These are phyloP conservation scores for Eimeria maxima DNA, from an alignment of 169 alveolate genomes.

Conservation along the genomic window DNA sequence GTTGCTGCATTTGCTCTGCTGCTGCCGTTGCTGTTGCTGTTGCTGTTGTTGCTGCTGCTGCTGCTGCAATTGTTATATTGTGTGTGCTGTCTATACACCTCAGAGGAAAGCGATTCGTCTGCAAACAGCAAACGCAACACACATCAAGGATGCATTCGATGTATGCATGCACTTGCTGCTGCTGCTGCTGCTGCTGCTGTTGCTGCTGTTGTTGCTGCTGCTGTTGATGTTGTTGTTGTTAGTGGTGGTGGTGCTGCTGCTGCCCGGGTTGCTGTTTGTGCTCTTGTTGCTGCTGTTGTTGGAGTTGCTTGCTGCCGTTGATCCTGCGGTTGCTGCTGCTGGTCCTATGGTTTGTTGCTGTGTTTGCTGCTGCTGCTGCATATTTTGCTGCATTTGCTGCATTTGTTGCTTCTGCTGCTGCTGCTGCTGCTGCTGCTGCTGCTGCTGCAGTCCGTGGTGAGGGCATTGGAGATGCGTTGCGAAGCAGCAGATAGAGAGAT, in stretches of 20 bases:
- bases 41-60: conserved; percentile 19
- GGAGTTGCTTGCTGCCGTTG: not conserved
- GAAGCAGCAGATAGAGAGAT: not conserved
- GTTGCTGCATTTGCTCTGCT: no score
- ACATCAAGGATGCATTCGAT: not conserved
- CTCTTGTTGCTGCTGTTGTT: not conserved
- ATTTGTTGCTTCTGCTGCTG: not conserved
- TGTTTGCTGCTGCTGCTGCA: not conserved
- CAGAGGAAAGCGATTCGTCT: not conserved
- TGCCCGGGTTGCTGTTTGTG: not conserved
- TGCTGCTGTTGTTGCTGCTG: conserved; percentile 35
- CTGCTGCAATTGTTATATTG: not conserved
- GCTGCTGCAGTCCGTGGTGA: conserved; percentile 5
- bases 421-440: conserved; percentile 50
- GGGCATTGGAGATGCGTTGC: not conserved
- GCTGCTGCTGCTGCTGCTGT: conserved; percentile 40
- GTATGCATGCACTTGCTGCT: conserved; percentile 1
- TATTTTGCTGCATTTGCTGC: conserved; percentile 20
- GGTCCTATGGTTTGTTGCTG: not conserved
- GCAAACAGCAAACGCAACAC: not conserved
- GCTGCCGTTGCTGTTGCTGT: not conserved
- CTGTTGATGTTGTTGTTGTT: not conserved
- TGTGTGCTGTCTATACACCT: not conserved
- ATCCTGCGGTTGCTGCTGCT: not conserved
- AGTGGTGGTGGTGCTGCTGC: not conserved